Evolutionary conservation across 2,329 filamentous ascomycete genomes (phyloP), one percentile per base, ranked within the genome.

Genomic region (Aspergillus sp.): DNA sequence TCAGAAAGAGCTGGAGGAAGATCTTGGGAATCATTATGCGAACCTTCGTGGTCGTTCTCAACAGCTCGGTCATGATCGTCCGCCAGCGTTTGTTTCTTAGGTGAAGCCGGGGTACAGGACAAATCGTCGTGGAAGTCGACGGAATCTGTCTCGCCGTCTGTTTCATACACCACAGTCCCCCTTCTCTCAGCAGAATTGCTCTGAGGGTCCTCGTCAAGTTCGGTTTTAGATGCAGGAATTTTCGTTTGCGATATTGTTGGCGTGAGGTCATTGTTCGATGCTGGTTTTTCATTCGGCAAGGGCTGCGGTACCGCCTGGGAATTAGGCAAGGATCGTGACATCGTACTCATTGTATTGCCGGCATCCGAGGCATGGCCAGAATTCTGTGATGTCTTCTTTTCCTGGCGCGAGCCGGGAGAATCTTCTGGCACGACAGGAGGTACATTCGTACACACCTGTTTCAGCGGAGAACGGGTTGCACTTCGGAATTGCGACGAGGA

Each of bases 91-190:
- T 15, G 26, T 12, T 33, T 24, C 16, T 32, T 15, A 11, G 36
- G 37, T 15, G 40, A 38, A 13, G 34, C 35, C 17, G 43, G 32
- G 22, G 26, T 28, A 28, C 41, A 35, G 3, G 46, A 35, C 11
- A 34, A 30, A 5, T 43, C 43, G 24, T 53, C 42, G n/a, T 53
- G 41, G 11, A 42, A 34, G 6, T 58, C 56, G 15, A 46, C 50
- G 16, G 51, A 49, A 10, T 62, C 55, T 8, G 53, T 47, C n/a
- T 63, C 60, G 2, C 49, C 58, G 40, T 63, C 61, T 2, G 61
- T 64, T 32, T 63, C 61, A 41, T 63, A 63, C 10, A 64, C 41
- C n/a, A 64, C 51, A 2, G 47, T 57, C 30, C 48, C n/a, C n/a
- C n/a, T n/a, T n/a, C n/a, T n/a, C n/a, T n/a, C n/a, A n/a, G n/a